Base-by-base conservation (phyloP, 139 green algal species). In the Mesotaenium endlicherianum region DNA sequence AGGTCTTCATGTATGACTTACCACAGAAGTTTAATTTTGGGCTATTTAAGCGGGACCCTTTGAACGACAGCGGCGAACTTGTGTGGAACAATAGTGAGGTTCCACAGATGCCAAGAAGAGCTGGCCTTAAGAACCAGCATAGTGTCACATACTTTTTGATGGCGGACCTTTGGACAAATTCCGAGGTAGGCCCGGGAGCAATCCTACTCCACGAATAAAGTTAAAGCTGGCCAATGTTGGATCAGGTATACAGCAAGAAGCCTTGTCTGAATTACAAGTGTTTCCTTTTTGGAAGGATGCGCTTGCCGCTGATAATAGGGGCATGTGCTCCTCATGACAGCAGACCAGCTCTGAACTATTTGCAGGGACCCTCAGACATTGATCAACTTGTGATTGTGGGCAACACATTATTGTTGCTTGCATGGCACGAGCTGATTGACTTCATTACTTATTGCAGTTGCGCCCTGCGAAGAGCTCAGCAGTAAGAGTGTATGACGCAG, bases 21-120 rank as follows among this genome's bases (percentile, higher is more conserved):
- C 77, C 47, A 8, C 45, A 55, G 45, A 84, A 84, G 68, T 84
- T 84, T 38, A 79, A 84, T 20, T 84, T 84, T 78, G 77, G 77
- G 20, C 64, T 84, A 34, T 84, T 84, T 55, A 26, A 44, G 26
- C 39, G 38, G 2, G 77, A 84, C 31, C 69, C 30, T 31, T 38
- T 74, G 40, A 6, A 72, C 11, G 31, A 72, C 60, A 77, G 70
- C 70, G 42, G 39, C 26, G 70, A 57, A 34, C 41, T 39, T 26
- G 39, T 57, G n/a, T n/a, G n/a, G n/a, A n/a, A n/a, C n/a, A n/a
- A n/a, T n/a, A 30, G 14, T 14, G 49, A 59, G 14, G 49, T 59
- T 14, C 49, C 49, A 16, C 49, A 14, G 49, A 30, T 14, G 49
- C 49, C 49, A 14, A 30, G 16, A 14, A 14, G 49, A 59, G 49